Evolutionary conservation across 192 early-diverging fungal genomes (phyloP), one percentile per base, ranked within the genome.

Genomic region (Geranomyces variabilis): DNA sequence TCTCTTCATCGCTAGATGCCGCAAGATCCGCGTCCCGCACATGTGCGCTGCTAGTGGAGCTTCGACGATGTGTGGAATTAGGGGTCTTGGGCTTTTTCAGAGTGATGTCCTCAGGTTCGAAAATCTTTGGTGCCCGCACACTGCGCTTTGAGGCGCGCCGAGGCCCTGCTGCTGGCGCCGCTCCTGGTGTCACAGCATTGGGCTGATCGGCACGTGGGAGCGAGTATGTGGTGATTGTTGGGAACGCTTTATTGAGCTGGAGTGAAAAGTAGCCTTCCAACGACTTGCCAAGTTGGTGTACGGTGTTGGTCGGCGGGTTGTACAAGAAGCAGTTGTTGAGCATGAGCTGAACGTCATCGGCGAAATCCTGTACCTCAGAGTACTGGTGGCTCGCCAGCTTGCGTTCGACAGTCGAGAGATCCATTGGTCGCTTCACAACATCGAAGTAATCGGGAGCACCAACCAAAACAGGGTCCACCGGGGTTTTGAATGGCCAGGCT

Each of bases 341-440:
- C 63, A 92, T 91, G 60, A 91, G 76, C 14, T 87, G 63, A 19
- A 92, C 61, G 72, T 94, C 93, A 57, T 69, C 79, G 55, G 81
- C 87, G 66, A 93, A 88, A 15, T 70, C 81, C 1, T 87, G 77
- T 17, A 88, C 46, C 0, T 69, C 53, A 0, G 43, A 14, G 59
- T 94, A 94, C 46, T 77, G 34, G 22, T 76, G 77, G 2, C 48
- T 63, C 13, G 76, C 66, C 17, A 93, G 47, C 67, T 87, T 89
- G 13, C 75, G 64, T 4, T 77, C 57, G 10, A 96, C 82, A 0
- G 89, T 93, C 33, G 82, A 78, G 41, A 96, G 84, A 73, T 92
- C 92, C 92, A 96, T 94, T 8, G 93, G 93, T 13, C 85, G 36
- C 48, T 77, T 75, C 55, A 94, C 82, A 26, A 92, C 71, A 21